Conservation (phyloP, 2,329 filamentous ascomycete species). For the Sporothrix protearum region DNA sequence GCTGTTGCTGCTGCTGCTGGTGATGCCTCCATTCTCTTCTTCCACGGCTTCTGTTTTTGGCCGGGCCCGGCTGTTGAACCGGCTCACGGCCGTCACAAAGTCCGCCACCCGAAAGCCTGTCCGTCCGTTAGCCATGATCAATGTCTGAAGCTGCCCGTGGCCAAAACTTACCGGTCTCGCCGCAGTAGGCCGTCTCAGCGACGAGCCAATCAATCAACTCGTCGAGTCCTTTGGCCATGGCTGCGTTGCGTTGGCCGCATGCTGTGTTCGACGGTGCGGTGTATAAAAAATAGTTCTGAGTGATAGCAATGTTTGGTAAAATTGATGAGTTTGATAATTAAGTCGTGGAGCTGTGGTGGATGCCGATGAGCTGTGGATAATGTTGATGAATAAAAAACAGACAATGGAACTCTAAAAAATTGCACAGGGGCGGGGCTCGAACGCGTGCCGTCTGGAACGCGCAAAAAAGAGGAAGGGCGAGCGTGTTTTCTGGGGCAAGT, state of each 20-base stretch:
- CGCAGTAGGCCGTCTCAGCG: constrained; percentile 44
- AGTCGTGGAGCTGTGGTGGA: neutral
- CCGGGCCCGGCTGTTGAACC: constrained; percentile 21
- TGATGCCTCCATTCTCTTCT: neutral
- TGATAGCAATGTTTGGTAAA: neutral
- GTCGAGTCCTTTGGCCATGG: constrained; percentile 43
- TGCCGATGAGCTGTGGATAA: neutral
- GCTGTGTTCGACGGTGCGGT: neutral
- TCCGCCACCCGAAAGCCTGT: constrained; percentile 28
- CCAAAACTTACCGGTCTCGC: constrained; percentile 40
- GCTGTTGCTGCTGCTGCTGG: neutral
- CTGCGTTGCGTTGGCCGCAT: constrained; percentile 17
- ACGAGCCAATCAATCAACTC: constrained; percentile 45
- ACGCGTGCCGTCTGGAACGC: constrained; percentile 23
- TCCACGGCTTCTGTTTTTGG: neutral
- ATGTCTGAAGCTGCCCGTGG: too few species aligned
- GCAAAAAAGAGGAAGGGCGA: neutral
- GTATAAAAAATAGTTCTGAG: neutral
- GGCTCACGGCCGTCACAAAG: constrained; percentile 29
- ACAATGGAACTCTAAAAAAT: constrained; percentile 12
- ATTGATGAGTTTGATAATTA: neutral
- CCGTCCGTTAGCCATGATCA: neutral
- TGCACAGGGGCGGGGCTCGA: constrained; percentile 28
- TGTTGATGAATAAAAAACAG: neutral
- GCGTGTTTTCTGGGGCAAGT: neutral